These are phyloP conservation scores for Ceratocystis albifundus DNA, from an alignment of 2,329 filamentous ascomycete genomes.

Conservation along the genomic window DNA sequence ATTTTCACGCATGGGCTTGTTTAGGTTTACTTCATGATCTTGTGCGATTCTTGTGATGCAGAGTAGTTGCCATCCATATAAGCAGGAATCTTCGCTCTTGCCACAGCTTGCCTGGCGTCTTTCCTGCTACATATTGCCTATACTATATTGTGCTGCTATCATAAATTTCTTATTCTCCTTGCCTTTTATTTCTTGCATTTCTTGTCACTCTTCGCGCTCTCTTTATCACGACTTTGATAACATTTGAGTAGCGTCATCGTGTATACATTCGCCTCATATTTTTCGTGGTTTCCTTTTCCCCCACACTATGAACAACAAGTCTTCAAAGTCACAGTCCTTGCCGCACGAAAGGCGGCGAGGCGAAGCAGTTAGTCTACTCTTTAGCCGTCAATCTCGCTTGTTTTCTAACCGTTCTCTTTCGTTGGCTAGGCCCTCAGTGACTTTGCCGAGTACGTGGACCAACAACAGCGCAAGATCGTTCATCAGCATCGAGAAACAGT, in stretches of 20 bases:
- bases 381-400: neutral
- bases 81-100: conserved; percentile 1
- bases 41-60: neutral
- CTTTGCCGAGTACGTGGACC: conserved; percentile 94
- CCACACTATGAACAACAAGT: conserved; percentile 40
- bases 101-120: neutral
- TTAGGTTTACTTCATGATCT: neutral
- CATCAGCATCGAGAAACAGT: neutral
- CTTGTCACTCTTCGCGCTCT: neutral
- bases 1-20: neutral
- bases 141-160: neutral
- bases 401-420: too few species aligned
- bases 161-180: neutral
- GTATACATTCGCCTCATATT: neutral
- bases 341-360: conserved; percentile 74
- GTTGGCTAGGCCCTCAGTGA: conserved; percentile 62
- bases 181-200: neutral
- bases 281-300: neutral
- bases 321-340: conserved; percentile 44
- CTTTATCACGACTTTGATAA: neutral
- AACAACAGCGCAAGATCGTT: conserved; percentile 55
- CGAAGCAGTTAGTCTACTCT: conserved; percentile 53
- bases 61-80: neutral
- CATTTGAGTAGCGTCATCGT: neutral
- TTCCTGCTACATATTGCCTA: neutral